Conservation (phyloP, 2,329 filamentous ascomycete species). For the Plenodomus biglobosus region DNA sequence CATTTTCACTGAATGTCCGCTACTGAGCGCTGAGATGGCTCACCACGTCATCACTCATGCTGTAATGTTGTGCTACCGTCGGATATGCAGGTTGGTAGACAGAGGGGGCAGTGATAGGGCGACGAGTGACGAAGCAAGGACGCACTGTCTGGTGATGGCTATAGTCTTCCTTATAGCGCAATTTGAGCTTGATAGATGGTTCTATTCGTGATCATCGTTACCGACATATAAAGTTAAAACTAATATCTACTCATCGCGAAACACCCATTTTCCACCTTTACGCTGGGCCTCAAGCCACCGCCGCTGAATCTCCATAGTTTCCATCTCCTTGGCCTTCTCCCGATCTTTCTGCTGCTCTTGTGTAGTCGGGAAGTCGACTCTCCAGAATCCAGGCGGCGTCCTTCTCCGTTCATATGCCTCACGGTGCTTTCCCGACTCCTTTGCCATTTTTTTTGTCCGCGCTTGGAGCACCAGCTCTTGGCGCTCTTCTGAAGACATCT, state of each 20-base stretch:
- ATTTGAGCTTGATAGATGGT: too few species aligned
- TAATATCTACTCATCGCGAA: slow-evolving; percentile 85
- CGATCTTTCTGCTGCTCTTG: slow-evolving; percentile 73
- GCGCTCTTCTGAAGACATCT: slow-evolving; percentile 63
- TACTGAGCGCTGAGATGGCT: too few species aligned
- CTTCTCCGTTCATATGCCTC: slow-evolving; percentile 69
- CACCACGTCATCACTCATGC: too few species aligned
- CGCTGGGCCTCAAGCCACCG: slow-evolving; percentile 81
- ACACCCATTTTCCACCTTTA: slow-evolving; percentile 74
- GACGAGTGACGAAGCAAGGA: too few species aligned
- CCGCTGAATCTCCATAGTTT: slow-evolving; percentile 67
- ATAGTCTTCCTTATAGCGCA: too few species aligned
- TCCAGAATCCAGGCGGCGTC: slow-evolving; percentile 88
- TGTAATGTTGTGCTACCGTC: too few species aligned
- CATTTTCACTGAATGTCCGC: too few species aligned
- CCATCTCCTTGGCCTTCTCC: slow-evolving; percentile 64
- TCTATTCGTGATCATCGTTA: too few species aligned
- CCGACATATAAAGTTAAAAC: too few species aligned
- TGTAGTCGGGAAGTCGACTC: slow-evolving; percentile 83
- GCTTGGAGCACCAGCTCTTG: slow-evolving; percentile 73
- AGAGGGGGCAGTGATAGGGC: too few species aligned
- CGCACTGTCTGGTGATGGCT: too few species aligned
- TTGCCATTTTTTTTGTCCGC: slow-evolving; percentile 70
- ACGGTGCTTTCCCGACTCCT: slow-evolving; percentile 75
- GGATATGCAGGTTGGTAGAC: too few species aligned